Conservation (phyloP, 1,284 basidiomycete genomes). For the Ceratobasidium sp. region DNA sequence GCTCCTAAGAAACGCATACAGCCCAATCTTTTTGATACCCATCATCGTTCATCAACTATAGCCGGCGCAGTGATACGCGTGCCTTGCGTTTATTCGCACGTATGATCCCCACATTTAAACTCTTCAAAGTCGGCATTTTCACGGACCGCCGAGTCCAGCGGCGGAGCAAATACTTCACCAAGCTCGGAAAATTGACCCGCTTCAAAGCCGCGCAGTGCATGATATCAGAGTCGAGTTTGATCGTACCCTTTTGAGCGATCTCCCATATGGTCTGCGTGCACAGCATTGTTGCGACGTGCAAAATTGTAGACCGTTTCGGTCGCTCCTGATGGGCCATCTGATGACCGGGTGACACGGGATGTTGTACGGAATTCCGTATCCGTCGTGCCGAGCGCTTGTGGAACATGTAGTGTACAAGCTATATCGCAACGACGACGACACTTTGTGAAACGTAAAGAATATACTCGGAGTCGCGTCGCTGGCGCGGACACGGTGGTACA, state of each 20-base stretch:
- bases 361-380: too few relatives aligned
- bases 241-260: background rate
- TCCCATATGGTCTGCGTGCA: background rate
- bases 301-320: too few relatives aligned
- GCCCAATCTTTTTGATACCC: background rate
- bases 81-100: background rate
- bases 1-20: background rate
- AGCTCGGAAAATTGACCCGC: slow-evolving; percentile 3
- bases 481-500: too few relatives aligned
- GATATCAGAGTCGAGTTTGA: background rate
- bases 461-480: too few relatives aligned
- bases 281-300: background rate
- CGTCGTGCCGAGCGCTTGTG: too few relatives aligned
- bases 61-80: slow-evolving; percentile 6
- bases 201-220: background rate
- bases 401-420: too few relatives aligned
- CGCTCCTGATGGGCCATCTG: too few relatives aligned
- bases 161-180: slow-evolving; percentile 1
- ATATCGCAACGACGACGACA: too few relatives aligned
- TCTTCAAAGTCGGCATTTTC: background rate
- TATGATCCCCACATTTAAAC: background rate
- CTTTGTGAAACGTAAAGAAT: too few relatives aligned
- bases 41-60: background rate
- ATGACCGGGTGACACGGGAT: too few relatives aligned
- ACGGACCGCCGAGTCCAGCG: background rate